phyloP scores from a whole-genome alignment of 139 green algal species.

The Volvox africanus region DNA sequence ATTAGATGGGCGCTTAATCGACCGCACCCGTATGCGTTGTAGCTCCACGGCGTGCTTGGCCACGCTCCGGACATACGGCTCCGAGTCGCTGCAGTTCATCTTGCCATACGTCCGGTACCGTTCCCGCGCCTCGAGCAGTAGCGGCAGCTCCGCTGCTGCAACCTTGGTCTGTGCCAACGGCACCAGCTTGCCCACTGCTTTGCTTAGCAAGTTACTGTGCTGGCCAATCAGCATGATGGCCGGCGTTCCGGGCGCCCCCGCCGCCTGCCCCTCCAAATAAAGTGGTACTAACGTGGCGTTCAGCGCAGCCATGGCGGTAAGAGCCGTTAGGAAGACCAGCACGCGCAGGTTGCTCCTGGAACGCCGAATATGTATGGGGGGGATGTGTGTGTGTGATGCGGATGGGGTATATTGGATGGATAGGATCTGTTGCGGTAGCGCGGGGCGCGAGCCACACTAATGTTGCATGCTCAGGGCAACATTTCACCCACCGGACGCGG shows the following conservation, averaged over 20 bases:
- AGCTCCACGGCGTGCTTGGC: conserved; percentile 65
- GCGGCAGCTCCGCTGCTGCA: not conserved
- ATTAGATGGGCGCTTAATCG: too few species aligned
- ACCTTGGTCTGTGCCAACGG: not conserved
- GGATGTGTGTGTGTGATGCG: not conserved
- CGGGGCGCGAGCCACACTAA: too few species aligned
- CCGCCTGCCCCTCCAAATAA: conserved; percentile 67
- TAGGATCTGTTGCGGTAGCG: too few species aligned
- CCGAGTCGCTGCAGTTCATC: not conserved
- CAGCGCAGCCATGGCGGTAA: conserved; percentile 70
- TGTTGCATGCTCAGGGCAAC: too few species aligned
- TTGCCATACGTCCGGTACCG: not conserved
- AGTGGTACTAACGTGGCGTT: conserved; percentile 82
- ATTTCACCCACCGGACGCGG: conserved; percentile 64
- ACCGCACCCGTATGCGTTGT: conserved; percentile 59
- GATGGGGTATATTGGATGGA: too few species aligned
- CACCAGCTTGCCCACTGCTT: not conserved
- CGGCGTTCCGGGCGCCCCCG: conserved; percentile 32
- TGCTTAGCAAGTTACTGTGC: not conserved
- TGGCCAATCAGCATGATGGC: not conserved
- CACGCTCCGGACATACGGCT: conserved; percentile 38
- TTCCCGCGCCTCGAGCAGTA: not conserved
- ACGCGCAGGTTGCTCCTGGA: conserved; percentile 74
- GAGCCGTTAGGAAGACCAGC: conserved; percentile 62
- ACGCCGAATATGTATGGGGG: not conserved